These are phyloP conservation scores for Coemansia sp. DNA, from an alignment of 192 early-diverging fungal species.

Conservation along the genomic window DNA sequence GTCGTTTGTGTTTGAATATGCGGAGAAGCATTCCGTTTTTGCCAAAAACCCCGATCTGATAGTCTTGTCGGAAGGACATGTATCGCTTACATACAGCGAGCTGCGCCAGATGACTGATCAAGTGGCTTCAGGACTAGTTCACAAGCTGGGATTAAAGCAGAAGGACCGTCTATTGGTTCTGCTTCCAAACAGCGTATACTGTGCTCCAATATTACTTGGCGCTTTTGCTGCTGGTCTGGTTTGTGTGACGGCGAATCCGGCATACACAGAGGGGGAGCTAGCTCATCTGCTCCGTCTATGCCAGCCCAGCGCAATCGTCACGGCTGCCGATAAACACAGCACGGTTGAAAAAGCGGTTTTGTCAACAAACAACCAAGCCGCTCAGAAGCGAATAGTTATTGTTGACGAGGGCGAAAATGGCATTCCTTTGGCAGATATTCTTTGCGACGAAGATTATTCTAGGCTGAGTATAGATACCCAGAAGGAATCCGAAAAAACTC, in stretches of 20 bases:
- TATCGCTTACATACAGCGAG: constrained; percentile 31
- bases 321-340: constrained; percentile 29
- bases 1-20: constrained; percentile 37
- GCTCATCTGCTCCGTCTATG: constrained; percentile 75
- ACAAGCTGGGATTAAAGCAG: constrained; percentile 59
- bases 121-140: constrained; percentile 48
- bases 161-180: constrained; percentile 72
- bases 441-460: neutral
- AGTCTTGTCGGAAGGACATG: constrained; percentile 19
- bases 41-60: constrained; percentile 32
- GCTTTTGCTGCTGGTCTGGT: constrained; percentile 66
- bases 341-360: constrained; percentile 30
- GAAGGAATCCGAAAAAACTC: constrained; percentile 18
- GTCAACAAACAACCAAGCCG: constrained; percentile 23
- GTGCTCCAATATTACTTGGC: constrained; percentile 64
- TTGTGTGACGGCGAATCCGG: constrained; percentile 78
- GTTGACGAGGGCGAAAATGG: constrained; percentile 19
- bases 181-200: constrained; percentile 69
- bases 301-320: constrained; percentile 66
- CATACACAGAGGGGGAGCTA: constrained; percentile 78
- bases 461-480: constrained; percentile 13
- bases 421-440: constrained; percentile 21
- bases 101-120: constrained; percentile 23
- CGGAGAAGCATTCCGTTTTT: constrained; percentile 29
- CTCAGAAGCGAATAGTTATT: constrained; percentile 33